Evolutionary conservation across 768 basidiomycete genomes (phyloP), one percentile per base, ranked within the genome.

Genomic region (Leccinum broughii): DNA sequence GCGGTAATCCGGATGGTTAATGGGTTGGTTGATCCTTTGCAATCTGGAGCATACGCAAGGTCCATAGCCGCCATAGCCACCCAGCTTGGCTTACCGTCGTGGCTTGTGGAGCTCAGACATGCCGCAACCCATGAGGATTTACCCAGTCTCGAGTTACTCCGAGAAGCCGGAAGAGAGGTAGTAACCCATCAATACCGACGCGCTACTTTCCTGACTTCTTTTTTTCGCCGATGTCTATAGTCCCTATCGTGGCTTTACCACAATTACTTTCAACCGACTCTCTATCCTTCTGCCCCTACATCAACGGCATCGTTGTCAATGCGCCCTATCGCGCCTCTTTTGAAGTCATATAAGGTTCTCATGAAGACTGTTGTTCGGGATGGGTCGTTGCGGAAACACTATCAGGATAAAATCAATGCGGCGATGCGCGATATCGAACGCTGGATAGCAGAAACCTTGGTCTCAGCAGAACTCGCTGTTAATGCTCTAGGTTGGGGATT

Each of bases 121-220:
- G 92, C 93, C 28, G 92, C 93, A 13, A 99, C 97, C 1, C 97
- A 98, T 68, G 96, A 98, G 68, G 93, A 96, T 61, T 77, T 98
- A 13, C 97, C 96, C 0, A 88, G 88, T 64, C 78, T 98, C 10
- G 85, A 88, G 56, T 74, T 95, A 5, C 80, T 97, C 17, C 83
- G 89, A 56, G 86, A 92, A 60, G 94, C 87, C 0, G 84, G 88
- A 34, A 78, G 81, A 57, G 89, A 95, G 83, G 93, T 83, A 62
- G 24, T 53, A 49, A 22, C 10, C 24, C 54, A 60, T 60, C 35
- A 61, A 55, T 64, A 41, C 22, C 14, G 3, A 54, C 15, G 26
- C 56, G 11, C 20, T 26, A 35, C n/a, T 60, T 20, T 56, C 35
- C 56, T 56, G 41, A 60, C 10, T 8, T 35, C 44, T 57, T 34